A percentile compares a stretch with the other conserved stretches of the same genome.
phyloP scores from a whole-genome alignment of 306 rosid species.

The Medicago arabica region DNA sequence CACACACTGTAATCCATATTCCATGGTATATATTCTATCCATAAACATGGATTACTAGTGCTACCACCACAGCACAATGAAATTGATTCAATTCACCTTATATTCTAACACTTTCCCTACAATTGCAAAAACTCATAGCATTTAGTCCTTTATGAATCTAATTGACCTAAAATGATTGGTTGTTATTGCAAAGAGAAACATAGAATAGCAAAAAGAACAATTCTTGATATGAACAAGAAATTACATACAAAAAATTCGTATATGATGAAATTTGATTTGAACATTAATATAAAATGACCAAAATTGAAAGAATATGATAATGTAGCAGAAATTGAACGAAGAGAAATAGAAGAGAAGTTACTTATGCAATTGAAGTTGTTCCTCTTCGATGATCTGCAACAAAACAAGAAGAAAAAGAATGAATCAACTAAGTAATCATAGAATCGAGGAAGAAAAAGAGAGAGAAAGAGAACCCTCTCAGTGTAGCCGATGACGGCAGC shows the following conservation, averaged over 20 bases:
- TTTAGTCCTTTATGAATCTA: conserved; percentile 1
- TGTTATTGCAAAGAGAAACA: too few relatives aligned
- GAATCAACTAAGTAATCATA: conserved; percentile 2
- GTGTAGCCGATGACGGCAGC: conserved; percentile 83
- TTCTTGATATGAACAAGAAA: conserved; percentile 7
- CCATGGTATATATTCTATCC: too few relatives aligned
- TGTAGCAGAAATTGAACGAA: conserved; percentile 14
- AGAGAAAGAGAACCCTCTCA: conserved; percentile 66
- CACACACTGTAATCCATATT: not conserved
- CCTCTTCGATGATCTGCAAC: conserved; percentile 80
- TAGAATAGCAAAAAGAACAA: too few relatives aligned
- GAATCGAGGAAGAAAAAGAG: conserved; percentile 1
- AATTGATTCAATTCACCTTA: conserved; percentile 25
- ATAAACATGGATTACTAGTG: conserved; percentile 2
- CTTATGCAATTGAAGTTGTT: conserved; percentile 81
- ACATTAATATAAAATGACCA: not conserved
- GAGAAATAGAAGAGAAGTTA: conserved; percentile 45
- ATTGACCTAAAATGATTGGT: not conserved
- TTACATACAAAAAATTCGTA: conserved; percentile 2
- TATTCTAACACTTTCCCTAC: conserved; percentile 20
- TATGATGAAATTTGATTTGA: conserved; percentile 10
- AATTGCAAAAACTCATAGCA: conserved; percentile 16
- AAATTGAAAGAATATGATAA: conserved; percentile 31
- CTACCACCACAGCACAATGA: conserved; percentile 3
- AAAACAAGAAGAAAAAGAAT: conserved; percentile 2